Evolutionary conservation across 1,284 basidiomycete genomes (phyloP), one percentile per base, ranked within the genome.

Genomic region (Puccinia hordei): DNA sequence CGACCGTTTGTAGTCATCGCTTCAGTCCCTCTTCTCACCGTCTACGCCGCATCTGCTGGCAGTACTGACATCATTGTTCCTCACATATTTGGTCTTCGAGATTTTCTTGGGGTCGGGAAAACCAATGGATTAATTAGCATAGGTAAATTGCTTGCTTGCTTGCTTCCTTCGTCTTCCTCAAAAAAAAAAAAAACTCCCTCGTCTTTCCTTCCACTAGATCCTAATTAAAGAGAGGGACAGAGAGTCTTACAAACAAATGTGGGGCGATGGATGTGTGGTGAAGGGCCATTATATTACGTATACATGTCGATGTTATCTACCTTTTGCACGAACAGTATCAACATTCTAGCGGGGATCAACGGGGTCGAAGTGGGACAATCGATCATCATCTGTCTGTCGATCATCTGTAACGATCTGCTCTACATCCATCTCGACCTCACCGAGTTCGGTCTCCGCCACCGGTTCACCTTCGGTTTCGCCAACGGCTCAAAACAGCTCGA

Each of bases 311-410:
- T 98, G 49, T 88, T 99, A 12, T 98, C 95, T 19, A 99, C 94
- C 0, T 99, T 99, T 86, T 91, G 94, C 81, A 98, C 95, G 17
- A 99, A 99, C 87, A 93, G 92, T 86, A 98, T 99, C 89, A 99
- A 99, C 86, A 99, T 99, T 83, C 90, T 99, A 10, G 97, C 96
- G 2, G 97, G 97, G 6, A 93, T 98, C 84, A 99, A 99, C 85
- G 97, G 96, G 15, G 92, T 97, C 0, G 97, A 99, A 88, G 93
- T 92, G 81, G 90, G 91, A 74, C 97, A 99, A 87, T 93, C 95
- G 0, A 87, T 98, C 46, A 90, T 99, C 82, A 99, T 99, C 82
- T 92, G 93, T 2, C 82, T 94, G 19, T 96, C 93, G 0, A 92
- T 99, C 82, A 91, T 93, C 81, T 82, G 95, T 66, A 99, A 99